Base-by-base conservation (phyloP, 1,284 basidiomycete species). In the Rhodotorula sp. region DNA sequence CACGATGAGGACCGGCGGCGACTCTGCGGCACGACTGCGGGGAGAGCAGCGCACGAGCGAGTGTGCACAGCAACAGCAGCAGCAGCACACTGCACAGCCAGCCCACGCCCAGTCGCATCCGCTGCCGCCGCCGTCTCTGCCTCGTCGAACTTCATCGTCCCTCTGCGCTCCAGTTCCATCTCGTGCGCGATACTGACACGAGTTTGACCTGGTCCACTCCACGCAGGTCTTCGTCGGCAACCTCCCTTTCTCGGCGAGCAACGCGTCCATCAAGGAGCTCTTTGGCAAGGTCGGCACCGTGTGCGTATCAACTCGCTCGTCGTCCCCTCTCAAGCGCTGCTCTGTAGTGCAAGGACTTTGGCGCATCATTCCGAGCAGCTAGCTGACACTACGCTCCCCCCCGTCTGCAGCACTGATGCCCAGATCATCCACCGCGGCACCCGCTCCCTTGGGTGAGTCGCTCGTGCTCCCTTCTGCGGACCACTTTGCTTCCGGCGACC, bases 361-460 rank as follows among this genome's bases (percentile, higher is more conserved):
- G n/a, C n/a, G n/a, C n/a, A n/a, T n/a, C n/a, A n/a, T n/a, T n/a
- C n/a, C n/a, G n/a, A n/a, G n/a, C n/a, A n/a, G n/a, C n/a, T n/a
- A n/a, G n/a, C n/a, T n/a, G n/a, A n/a, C n/a, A n/a, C n/a, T n/a
- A n/a, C n/a, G n/a, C n/a, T n/a, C n/a, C n/a, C n/a, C n/a, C n/a
- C n/a, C 41, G 54, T 46, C 57, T 55, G 19, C 79, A 91, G 90
- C 79, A 82, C 89, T 78, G 87, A 90, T 74, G 89, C 87, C 77
- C 88, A 91, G 82, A 88, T 93, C 82, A 92, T 92, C 82, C 84
- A 88, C 82, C 90, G 91, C 75, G 90, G 90, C 78, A 84, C 85
- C 67, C 89, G 90, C 81, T 90, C 91, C 74, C 89, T 92, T 79
- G 93, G 93, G 73, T 96, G 13, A 64, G 69, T 65, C 12, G 19